These are phyloP conservation scores for Hyphodiscus sp. DNA, from an alignment of 2,329 filamentous ascomycete species.

Conservation along the genomic window DNA sequence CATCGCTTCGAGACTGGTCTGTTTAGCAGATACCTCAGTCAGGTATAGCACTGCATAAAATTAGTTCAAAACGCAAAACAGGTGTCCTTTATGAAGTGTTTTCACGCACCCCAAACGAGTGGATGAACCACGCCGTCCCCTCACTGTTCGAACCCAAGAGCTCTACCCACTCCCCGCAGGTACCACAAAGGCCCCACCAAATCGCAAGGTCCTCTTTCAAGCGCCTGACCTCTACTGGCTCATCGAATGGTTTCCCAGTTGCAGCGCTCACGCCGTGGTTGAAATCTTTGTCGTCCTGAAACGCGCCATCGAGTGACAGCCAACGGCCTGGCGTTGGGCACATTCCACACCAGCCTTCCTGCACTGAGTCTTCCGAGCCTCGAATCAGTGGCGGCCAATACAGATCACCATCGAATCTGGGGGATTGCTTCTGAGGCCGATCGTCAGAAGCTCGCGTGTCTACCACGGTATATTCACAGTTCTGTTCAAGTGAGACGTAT, in stretches of 20 bases:
- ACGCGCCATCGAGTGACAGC: not conserved
- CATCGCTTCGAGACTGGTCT: too few relatives aligned
- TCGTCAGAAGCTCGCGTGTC: not conserved
- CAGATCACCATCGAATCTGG: not conserved
- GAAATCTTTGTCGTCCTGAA: constrained; percentile 2
- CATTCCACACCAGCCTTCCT: not conserved
- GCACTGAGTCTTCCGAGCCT: not conserved
- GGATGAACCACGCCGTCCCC: not conserved
- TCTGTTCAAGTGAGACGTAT: not conserved
- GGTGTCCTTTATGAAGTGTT: not conserved
- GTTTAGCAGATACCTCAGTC: not conserved
- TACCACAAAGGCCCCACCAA: not conserved
- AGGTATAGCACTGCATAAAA: not conserved
- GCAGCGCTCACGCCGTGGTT: not conserved
- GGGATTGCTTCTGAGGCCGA: not conserved
- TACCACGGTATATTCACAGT: not conserved
- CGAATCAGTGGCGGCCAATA: not conserved
- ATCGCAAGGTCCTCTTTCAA: not conserved
- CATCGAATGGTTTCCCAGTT: not conserved
- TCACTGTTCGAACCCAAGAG: not conserved
- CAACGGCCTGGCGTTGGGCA: not conserved
- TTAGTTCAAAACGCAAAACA: not conserved
- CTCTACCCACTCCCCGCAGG: not conserved
- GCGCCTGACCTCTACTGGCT: not conserved
- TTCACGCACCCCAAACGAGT: not conserved